Base-by-base conservation (phyloP, 257 asterid species). In the Voacanga thouarsii region DNA sequence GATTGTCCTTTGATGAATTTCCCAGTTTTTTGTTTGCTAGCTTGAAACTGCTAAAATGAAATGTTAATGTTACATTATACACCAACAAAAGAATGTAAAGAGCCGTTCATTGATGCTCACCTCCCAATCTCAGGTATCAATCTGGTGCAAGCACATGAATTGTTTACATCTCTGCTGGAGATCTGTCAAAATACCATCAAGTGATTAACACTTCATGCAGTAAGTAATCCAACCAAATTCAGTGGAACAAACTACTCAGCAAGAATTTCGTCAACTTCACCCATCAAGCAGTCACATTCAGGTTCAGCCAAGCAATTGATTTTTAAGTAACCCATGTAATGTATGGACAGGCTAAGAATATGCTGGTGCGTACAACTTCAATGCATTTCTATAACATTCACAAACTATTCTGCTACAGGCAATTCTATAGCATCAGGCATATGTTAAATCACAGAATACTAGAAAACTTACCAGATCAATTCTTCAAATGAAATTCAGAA, bases 111-210 rank as follows among this genome's bases (percentile, higher is more conserved):
- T 44, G 41, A 74, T 70, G 66, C 88, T 57, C 77, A 90, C 94
- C 74, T 77, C 73, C 77, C 80, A 67, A 75, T 80, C 76, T 55
- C 86, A 57, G 82, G 77, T 45, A 78, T 82, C 77, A 88, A 86
- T 59, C 80, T 80, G 37, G 83, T 39, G 73, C 67, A 82, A n/a
- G 83, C 78, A 65, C 79, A 75, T 16, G 77, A 44, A 75, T 51
- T 37, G 81, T 79, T 77, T 74, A 53, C 74, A 49, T 79, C 86
- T 79, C 26, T 72, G 1, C 73, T 18, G 37, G 56, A 55, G 71
- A 79, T 79, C 94, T 91, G 91, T 65, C 11, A 70, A 80, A 79
- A 72, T 79, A 68, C 47, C 70, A 80, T 55, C 23, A 79, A 78
- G 73, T 81, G 61, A 59, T 77, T 74, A 83, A 80, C 78, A 71